Conservation (phyloP, 495 filamentous ascomycete genomes). For the Daldinia bambusicola region DNA sequence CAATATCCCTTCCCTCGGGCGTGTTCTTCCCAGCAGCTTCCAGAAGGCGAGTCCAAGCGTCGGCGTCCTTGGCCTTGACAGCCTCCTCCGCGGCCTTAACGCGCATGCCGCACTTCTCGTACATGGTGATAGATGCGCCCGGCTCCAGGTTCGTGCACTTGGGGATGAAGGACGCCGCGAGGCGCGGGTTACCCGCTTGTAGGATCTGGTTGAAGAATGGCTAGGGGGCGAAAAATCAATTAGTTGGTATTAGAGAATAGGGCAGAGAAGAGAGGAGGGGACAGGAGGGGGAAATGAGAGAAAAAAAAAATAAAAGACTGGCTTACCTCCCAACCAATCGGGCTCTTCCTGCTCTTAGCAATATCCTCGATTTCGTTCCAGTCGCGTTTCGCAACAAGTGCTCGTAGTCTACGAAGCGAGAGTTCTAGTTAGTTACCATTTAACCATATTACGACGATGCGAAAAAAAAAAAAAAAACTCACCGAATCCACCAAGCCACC, state of each 20-base stretch:
- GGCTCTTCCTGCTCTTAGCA: constrained; percentile 74
- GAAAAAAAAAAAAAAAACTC: constrained; percentile 31
- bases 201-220: constrained; percentile 93
- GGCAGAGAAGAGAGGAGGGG: constrained; percentile 6
- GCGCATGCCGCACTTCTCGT: constrained; percentile 92
- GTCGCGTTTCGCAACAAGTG: constrained; percentile 85
- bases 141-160: constrained; percentile 75
- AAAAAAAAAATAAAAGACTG: constrained; percentile 10
- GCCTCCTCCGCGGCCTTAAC: constrained; percentile 94
- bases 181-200: constrained; percentile 87
- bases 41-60: constrained; percentile 60
- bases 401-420: constrained; percentile 69
- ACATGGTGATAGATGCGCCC: constrained; percentile 85
- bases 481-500: constrained; percentile 85
- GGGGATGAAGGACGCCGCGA: constrained; percentile 84
- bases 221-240: constrained; percentile 55
- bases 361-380: constrained; percentile 94
- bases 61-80: constrained; percentile 85
- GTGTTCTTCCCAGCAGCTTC: constrained; percentile 58
- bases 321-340: constrained; percentile 96
- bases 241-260: constrained; percentile 19
- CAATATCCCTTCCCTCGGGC: constrained; percentile 59
- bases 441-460: too few species aligned
- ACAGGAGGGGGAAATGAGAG: constrained; percentile 11
- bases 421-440: constrained; percentile 10